phyloP scores from a whole-genome alignment of 441 rosid species.

The Mallotus repandus region DNA sequence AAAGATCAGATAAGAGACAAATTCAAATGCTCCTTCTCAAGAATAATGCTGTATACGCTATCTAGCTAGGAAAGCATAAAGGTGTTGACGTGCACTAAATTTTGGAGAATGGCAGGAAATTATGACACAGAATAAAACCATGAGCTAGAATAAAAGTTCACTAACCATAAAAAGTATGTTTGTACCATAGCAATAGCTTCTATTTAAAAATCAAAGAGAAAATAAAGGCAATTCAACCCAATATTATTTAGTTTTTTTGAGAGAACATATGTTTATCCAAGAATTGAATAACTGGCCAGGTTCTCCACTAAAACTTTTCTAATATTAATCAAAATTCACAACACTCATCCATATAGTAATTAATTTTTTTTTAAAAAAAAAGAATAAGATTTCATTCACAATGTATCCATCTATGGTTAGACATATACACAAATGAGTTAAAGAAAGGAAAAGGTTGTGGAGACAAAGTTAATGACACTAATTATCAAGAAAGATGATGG shows the following conservation, averaged over 20 bases:
- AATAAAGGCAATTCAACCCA: not conserved
- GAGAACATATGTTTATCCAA: no score
- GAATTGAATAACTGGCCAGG: no score
- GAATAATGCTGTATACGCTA: not conserved
- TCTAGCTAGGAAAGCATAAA: not conserved
- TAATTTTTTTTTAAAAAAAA: not conserved
- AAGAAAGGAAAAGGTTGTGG: not conserved
- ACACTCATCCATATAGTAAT: not conserved
- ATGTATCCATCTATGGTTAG: not conserved
- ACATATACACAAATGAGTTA: not conserved
- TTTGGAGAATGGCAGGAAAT: no score
- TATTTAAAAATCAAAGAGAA: not conserved
- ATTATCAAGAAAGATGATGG: slow-evolving; percentile 20
- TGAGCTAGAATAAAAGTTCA: not conserved
- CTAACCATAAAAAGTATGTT: not conserved
- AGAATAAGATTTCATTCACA: not conserved
- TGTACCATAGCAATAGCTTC: no score
- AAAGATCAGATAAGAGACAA: not conserved
- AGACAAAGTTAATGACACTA: slow-evolving; percentile 5
- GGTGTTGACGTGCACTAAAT: no score
- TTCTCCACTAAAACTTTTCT: not conserved
- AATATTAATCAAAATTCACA: not conserved
- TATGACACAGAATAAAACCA: no score
- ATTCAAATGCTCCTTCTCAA: not conserved
- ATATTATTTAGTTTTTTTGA: no score